These are phyloP conservation scores for Cladophialophora exuberans DNA, from an alignment of 2,329 filamentous ascomycete species.

Conservation along the genomic window DNA sequence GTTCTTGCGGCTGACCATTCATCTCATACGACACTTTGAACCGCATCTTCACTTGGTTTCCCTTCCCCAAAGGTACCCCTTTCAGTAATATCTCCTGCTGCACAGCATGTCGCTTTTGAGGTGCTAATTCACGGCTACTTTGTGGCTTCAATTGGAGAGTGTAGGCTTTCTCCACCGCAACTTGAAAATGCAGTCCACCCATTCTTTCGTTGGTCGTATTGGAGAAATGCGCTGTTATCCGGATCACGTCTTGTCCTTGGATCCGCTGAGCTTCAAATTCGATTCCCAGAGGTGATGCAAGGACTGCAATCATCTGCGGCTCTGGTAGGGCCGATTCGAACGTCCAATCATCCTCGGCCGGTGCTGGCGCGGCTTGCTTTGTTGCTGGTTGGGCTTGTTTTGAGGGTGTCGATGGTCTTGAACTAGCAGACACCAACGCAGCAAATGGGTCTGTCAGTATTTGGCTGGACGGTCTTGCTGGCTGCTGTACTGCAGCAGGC, in stretches of 20 bases:
- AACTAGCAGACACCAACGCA: conserved; percentile 55
- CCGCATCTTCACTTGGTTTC: conserved; percentile 80
- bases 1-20: conserved; percentile 64
- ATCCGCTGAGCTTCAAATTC: conserved; percentile 68
- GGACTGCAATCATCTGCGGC: conserved; percentile 68
- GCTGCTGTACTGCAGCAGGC: conserved; percentile 42
- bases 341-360: conserved; percentile 83
- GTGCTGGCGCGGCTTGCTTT: conserved; percentile 24
- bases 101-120: conserved; percentile 74
- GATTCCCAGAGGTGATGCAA: conserved; percentile 71
- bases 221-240: conserved; percentile 78
- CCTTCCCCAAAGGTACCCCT: conserved; percentile 72
- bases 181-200: conserved; percentile 81
- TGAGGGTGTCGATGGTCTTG: conserved; percentile 51
- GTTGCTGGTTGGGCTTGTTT: conserved; percentile 29
- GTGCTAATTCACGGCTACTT: conserved; percentile 73
- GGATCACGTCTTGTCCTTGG: conserved; percentile 60
- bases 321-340: conserved; percentile 85
- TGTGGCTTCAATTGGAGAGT: conserved; percentile 83
- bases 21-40: conserved; percentile 85
- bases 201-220: conserved; percentile 75
- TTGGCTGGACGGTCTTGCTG: conserved; percentile 42
- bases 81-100: conserved; percentile 80
- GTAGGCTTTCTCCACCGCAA: conserved; percentile 90
- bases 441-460: conserved; percentile 63